Percentiles rank a stretch among this genome's conserved stretches.
Conservation (phyloP, 75 land plant genomes). For the Isoetes taiwanensis region DNA sequence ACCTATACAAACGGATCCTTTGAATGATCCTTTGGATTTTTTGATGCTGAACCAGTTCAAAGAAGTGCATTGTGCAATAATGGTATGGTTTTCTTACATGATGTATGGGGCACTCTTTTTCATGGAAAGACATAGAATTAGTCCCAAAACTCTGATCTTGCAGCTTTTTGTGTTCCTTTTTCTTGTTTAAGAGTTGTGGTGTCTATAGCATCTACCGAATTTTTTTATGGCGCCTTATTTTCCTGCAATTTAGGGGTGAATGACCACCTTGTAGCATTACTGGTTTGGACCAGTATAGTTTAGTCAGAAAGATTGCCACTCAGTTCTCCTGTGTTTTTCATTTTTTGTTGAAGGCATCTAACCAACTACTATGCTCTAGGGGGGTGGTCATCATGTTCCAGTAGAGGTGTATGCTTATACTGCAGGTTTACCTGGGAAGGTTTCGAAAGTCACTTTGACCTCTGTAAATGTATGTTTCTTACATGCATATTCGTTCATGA, state of each 20-base stretch:
- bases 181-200: background rate
- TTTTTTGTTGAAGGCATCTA: background rate
- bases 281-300: too few relatives aligned
- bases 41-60: constrained; percentile 64
- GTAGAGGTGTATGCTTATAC: constrained; percentile 62
- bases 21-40: constrained; percentile 65
- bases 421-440: constrained; percentile 37
- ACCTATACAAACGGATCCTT: constrained; percentile 44
- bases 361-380: constrained; percentile 26
- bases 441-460: constrained; percentile 53
- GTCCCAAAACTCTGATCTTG: background rate
- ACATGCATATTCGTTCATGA: too few relatives aligned
- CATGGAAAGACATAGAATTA: too few relatives aligned
- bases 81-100: constrained; percentile 29
- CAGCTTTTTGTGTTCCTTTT: background rate
- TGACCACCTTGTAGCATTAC: background rate
- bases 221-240: background rate
- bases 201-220: background rate
- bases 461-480: constrained; percentile 57
- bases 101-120: background rate
- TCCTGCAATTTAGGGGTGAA: background rate
- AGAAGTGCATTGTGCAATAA: constrained; percentile 66
- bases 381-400: constrained; percentile 54
- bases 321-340: background rate
- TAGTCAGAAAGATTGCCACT: too few relatives aligned